Evolutionary conservation across 2,329 filamentous ascomycete species (phyloP), one percentile per base, ranked within the genome.

Genomic region (Beauveria sp.): DNA sequence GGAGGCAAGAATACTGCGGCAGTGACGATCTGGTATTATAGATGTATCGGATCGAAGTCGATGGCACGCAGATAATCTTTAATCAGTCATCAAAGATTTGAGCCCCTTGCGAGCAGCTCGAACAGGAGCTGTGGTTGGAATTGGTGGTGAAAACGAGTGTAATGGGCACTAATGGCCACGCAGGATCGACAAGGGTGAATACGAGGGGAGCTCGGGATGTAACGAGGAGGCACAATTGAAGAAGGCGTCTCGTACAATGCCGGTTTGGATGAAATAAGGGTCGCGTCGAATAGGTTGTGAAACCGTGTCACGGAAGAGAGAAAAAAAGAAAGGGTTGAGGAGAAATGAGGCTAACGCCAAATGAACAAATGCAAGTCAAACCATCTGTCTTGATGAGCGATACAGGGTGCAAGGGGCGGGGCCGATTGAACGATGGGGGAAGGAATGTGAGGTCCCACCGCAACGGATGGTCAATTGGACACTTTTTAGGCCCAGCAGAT

Each of bases 91-190:
- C n/a, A 26, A 26, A 48, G 30, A 12, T 8, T 9, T 12, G 16
- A 40, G 30, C 43, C 37, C 54, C 43, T 37, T 26, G 10, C 7
- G 4, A 37, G 37, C 28, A 24, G 54, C 43, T 47, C 34, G 12
- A 37, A 18, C 16, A 20, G 16, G 14, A 41, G 43, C 26, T 37
- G 41, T 22, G 20, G 22, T 48, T 48, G 43, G 20, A 40, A 22
- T 26, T 48, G 41, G 24, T 7, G 46, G 47, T n/a, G 20, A 50
- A 63, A 62, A 66, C 58, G 57, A 63, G 41, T 61, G 62, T 61
- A 62, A 62, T 59, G 18, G 61, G 57, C 62, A 58, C 57, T 40
- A 53, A 54, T 55, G 53, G 48, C 62, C 55, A 48, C 14, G 53
- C 3, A 50, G 48, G 58, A 46, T 55, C 62, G 30, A 47, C n/a